Conservation (phyloP, 2,329 filamentous ascomycete genomes). For the Aspergillus fructus region DNA sequence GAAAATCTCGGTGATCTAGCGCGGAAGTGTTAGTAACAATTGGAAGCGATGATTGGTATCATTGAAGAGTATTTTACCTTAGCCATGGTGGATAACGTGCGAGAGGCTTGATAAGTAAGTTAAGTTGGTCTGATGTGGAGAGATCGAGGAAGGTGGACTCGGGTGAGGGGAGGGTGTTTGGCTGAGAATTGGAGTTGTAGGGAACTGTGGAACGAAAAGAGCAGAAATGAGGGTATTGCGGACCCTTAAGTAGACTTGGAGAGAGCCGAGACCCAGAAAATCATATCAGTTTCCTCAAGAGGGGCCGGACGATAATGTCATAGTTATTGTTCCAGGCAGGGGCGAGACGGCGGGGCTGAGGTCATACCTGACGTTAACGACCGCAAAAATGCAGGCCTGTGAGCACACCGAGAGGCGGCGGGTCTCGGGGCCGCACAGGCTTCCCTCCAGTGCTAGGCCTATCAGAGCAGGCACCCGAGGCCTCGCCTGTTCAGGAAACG, state of each 20-base stretch:
- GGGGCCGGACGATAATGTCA: slow-evolving; percentile 3
- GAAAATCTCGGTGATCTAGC: slow-evolving; percentile 67
- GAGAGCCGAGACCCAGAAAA: background rate
- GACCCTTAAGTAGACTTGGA: slow-evolving; percentile 10
- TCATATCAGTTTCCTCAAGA: slow-evolving; percentile 5
- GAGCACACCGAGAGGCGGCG: slow-evolving; percentile 11
- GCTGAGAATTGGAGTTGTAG: background rate
- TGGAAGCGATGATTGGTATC: background rate
- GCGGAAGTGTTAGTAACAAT: slow-evolving; percentile 16
- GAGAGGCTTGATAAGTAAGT: background rate
- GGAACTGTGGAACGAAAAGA: background rate
- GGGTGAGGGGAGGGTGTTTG: slow-evolving; percentile 3
- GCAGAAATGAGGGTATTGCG: slow-evolving; percentile 3
- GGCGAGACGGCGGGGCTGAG: slow-evolving; percentile 16
- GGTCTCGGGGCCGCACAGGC: slow-evolving; percentile 11
- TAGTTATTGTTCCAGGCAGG: slow-evolving; percentile 9
- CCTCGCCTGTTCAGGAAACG: slow-evolving; percentile 11
- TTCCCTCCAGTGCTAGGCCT: slow-evolving; percentile 10
- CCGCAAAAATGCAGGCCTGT: background rate
- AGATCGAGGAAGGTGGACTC: slow-evolving; percentile 7
- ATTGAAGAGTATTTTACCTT: slow-evolving; percentile 27
- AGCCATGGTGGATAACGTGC: slow-evolving; percentile 26
- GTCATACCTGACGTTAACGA: slow-evolving; percentile 23
- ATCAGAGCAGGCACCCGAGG: slow-evolving; percentile 11
- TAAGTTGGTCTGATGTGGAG: background rate